Base-by-base conservation (phyloP, 106 monocot species). In the Xerophyta viscosa region DNA sequence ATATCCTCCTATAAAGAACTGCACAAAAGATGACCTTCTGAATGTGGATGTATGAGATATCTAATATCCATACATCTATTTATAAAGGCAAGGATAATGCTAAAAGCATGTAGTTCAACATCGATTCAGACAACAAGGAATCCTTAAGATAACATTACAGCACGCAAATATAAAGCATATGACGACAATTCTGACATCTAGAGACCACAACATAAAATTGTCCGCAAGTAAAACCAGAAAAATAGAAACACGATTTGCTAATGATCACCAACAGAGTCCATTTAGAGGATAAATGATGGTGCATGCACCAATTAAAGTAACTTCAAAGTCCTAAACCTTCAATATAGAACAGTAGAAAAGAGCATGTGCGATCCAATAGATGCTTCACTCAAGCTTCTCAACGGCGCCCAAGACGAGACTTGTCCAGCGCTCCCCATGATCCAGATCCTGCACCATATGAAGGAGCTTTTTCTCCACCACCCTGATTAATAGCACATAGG, bases 341-440 rank as follows among this genome's bases (percentile, higher is more conserved):
- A 61, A 8, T 50, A 55, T 36, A 27, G 47, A 64, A 49, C 33
- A 37, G 31, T 43, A 48, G 21, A 29, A 33, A 54, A 26, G 42
- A 1, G 54, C 33, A 27, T 21, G 27, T 20, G 42, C 29, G 30
- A 42, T 21, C 37, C n/a, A 52, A 56, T 27, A 24, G 31, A 48
- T 14, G 27, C 24, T 20, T 2, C 25, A 27, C 57, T 19, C 22
- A 24, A 7, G 54, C 48, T 24, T 49, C 46, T 81, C 67, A 74
- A 46, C 66, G 77, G 46, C 52, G 81, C 23, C 53, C 56, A 56
- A 58, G 20, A 39, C 42, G 77, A 52, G 68, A 74, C 49, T 70
- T 81, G 33, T 86, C 86, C 66, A 54, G 68, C 30, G 71, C n/a
- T 58, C 64, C 77, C 81, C 86, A 76, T 45, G 72, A 47, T 30